phyloP scores from a whole-genome alignment of 208 protist species.

The Trypanosoma grayi region DNA sequence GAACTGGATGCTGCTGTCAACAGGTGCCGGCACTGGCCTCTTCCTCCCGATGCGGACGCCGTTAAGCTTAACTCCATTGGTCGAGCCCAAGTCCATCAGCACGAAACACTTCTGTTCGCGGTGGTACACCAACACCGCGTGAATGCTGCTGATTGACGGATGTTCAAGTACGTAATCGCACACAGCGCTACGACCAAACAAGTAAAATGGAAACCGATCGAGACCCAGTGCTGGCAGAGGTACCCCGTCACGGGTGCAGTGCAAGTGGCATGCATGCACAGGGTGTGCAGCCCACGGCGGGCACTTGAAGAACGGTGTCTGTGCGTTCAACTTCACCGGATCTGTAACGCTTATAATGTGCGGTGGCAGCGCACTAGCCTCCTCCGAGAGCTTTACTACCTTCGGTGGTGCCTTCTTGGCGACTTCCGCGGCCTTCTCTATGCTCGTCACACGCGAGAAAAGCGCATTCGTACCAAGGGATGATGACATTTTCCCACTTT shows the following conservation, averaged over 20 bases:
- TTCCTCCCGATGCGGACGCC: conserved; percentile 50
- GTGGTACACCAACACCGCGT: conserved; percentile 86
- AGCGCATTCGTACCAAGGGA: conserved; percentile 5
- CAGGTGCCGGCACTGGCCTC: conserved; percentile 56
- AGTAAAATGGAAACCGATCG: conserved; percentile 83
- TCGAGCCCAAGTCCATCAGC: conserved; percentile 83
- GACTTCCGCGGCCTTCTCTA: conserved; percentile 33
- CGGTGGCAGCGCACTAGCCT: conserved; percentile 48
- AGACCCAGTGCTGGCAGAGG: conserved; percentile 57
- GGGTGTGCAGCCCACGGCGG: conserved; percentile 77
- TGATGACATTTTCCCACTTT: conserved; percentile 1
- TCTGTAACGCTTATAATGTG: conserved; percentile 73
- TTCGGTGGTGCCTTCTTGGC: conserved; percentile 22
- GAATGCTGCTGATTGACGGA: conserved; percentile 79
- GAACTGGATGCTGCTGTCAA: conserved; percentile 61
- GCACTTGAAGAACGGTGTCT: conserved; percentile 75
- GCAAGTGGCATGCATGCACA: conserved; percentile 55
- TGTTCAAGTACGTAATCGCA: conserved; percentile 90
- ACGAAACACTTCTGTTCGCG: conserved; percentile 73
- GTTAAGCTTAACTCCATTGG: conserved; percentile 77
- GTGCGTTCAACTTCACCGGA: conserved; percentile 70
- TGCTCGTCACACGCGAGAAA: conserved; percentile 14
- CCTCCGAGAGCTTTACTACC: conserved; percentile 42
- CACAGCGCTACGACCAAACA: conserved; percentile 72
- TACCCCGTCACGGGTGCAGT: conserved; percentile 54